Conservation (phyloP, 306 rosid species). For the Albizia julibrissin region DNA sequence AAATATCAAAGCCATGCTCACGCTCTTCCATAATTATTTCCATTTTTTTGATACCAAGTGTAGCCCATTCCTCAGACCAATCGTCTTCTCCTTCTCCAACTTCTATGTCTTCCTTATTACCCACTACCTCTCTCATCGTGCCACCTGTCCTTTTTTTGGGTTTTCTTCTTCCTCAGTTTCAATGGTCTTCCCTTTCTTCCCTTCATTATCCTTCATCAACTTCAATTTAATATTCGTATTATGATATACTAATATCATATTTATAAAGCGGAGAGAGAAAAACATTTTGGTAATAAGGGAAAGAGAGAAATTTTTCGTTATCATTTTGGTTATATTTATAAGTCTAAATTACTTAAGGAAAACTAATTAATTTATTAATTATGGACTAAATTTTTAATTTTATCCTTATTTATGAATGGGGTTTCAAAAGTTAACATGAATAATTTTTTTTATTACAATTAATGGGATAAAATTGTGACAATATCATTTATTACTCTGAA, state of each 20-base stretch:
- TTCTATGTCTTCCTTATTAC: conserved; percentile 53
- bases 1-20: conserved; percentile 54
- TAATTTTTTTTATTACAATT: too few species aligned
- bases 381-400: too few species aligned
- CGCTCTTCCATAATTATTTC: conserved; percentile 56
- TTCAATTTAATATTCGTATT: neutral
- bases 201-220: neutral
- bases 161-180: conserved; percentile 12
- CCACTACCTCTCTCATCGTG: conserved; percentile 41
- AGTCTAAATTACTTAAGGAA: too few species aligned
- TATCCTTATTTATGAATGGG: too few species aligned
- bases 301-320: too few species aligned
- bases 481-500: too few species aligned
- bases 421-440: too few species aligned
- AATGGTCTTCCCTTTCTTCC: neutral
- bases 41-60: conserved; percentile 52
- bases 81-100: conserved; percentile 62
- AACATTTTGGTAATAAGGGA: too few species aligned
- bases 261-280: too few species aligned
- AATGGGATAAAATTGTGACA: too few species aligned
- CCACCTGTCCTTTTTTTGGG: conserved; percentile 36
- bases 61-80: conserved; percentile 86
- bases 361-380: too few species aligned
- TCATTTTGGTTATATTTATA: too few species aligned
- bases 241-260: neutral